Base-by-base conservation (phyloP, 805 yeast genomes). In the Kuraishia floccosa region DNA sequence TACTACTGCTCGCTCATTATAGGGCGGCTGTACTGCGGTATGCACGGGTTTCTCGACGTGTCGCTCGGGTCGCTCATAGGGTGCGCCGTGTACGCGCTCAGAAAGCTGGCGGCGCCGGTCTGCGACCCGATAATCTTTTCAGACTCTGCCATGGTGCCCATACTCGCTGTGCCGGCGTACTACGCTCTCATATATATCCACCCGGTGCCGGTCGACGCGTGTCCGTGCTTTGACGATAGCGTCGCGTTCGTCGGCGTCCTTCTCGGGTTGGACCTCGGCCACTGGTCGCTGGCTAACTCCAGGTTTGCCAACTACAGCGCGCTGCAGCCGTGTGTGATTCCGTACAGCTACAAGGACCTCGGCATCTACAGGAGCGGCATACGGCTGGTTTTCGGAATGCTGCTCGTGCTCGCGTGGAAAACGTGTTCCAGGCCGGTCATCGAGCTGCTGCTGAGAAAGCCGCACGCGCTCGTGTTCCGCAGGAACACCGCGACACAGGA, bases 191-290 rank as follows among this genome's bases (percentile, higher is more conserved):
- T 87, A 15, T 75, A 79, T 42, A 52, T 64, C 25, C 94, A 86
- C 54, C 81, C 86, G 0, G 72, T 68, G 35, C 97, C 97, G 2
- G 75, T 81, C 14, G 98, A 91, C 43, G 80, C 77, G 41, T 89
- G 98, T 48, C 98, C 98, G 1, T 91, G 98, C 51, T 89, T 79
- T 47, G 96, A 87, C 46, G 98, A 89, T 50, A 74, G 86, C 13
- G 94, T 89, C 19, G 94, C 97, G 4, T 89, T 89, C 44, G 59
- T 87, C 31, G 95, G 95, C 3, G 96, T 87, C 26, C 60, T 86
- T 11, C 57, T 75, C 27, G 98, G 98, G 0, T 43, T 80, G 5
- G 91, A 81, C 38, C 39, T 79, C 17, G 64, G 76, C 13, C 72
- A 68, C 41, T 75, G 79, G 74, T 37, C 52, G 8, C 17, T 12